Evolutionary conservation across 495 filamentous ascomycete genomes (phyloP).

Genomic region (Penicillium roqueforti): DNA sequence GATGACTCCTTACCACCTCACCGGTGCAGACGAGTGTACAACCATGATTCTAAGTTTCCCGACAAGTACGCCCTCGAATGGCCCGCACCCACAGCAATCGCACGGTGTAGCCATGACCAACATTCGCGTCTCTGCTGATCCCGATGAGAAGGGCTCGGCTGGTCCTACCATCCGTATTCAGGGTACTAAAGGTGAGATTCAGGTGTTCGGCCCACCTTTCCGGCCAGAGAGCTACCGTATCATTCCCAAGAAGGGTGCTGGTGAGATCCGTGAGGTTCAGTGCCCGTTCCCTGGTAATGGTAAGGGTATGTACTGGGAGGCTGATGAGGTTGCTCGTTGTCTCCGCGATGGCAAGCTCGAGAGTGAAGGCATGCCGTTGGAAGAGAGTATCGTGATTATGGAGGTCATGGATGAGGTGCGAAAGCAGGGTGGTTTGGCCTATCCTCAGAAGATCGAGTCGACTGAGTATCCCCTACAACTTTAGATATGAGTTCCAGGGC

Average conservation of each 20-base stretch:
- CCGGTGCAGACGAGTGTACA: conserved; percentile 80
- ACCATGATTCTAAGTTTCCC: conserved; percentile 78
- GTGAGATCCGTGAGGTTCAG: conserved; percentile 54
- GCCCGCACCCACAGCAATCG: conserved; percentile 33
- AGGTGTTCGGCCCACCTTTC: conserved; percentile 71
- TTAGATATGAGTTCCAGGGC: conserved; percentile 15
- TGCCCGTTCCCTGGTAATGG: conserved; percentile 64
- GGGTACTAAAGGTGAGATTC: conserved; percentile 81
- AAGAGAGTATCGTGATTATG: conserved; percentile 91
- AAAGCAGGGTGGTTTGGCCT: conserved; percentile 68
- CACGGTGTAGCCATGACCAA: conserved; percentile 78
- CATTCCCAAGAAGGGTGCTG: conserved; percentile 39
- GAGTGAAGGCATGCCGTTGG: conserved; percentile 66
- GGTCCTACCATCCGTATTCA: conserved; percentile 75
- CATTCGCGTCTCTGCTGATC: conserved; percentile 64
- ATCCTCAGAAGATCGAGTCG: conserved; percentile 79
- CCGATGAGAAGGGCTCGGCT: conserved; percentile 56
- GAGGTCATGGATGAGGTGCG: conserved; percentile 89
- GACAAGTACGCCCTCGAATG: conserved; percentile 48
- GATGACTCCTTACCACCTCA: conserved; percentile 70
- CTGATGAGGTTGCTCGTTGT: conserved; percentile 82
- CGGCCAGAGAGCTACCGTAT: conserved; percentile 63
- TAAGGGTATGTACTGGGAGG: conserved; percentile 93
- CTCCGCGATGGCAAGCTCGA: conserved; percentile 77
- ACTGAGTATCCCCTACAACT: conserved; percentile 56